Evolutionary conservation across 805 yeast genomes (phyloP).

Genomic region (Cyberlindnera amylophila): DNA sequence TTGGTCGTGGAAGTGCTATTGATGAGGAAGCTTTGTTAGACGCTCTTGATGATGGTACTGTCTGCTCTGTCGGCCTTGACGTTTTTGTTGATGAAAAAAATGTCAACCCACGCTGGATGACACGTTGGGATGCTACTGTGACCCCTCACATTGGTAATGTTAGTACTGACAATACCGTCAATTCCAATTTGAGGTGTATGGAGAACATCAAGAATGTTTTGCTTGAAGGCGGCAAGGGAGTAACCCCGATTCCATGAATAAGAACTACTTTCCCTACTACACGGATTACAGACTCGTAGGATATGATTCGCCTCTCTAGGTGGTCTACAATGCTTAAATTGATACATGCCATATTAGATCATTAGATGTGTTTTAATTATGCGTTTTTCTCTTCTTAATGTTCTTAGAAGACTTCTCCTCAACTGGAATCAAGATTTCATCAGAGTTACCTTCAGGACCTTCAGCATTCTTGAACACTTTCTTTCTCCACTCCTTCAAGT

Average conservation of each 20-base stretch:
- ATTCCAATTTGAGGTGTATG: constrained; percentile 51
- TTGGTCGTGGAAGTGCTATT: constrained; percentile 69
- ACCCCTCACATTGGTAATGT: constrained; percentile 71
- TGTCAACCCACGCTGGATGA: constrained; percentile 44
- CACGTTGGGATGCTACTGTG: constrained; percentile 57
- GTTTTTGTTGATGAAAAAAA: constrained; percentile 55
- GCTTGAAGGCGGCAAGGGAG: constrained; percentile 21
- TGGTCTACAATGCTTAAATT: too few species aligned
- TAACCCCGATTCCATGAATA: constrained; percentile 9
- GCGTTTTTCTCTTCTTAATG: constrained; percentile 1
- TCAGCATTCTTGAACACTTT: constrained; percentile 66
- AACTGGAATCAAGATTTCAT: constrained; percentile 20
- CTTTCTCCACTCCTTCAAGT: constrained; percentile 87
- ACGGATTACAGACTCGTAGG: background rate
- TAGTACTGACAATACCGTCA: constrained; percentile 51
- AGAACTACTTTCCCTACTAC: background rate
- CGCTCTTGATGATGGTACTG: constrained; percentile 55
- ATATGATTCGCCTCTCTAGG: too few species aligned
- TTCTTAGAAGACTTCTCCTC: background rate
- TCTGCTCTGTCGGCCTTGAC: constrained; percentile 67
- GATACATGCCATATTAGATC: too few species aligned
- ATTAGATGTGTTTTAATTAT: background rate
- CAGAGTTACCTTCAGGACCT: constrained; percentile 33
- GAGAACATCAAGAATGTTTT: constrained; percentile 37
- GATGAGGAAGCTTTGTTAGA: constrained; percentile 58